Evolutionary conservation across 1,284 basidiomycete species (phyloP).

Genomic region (Sanguinoderma infundibulare): DNA sequence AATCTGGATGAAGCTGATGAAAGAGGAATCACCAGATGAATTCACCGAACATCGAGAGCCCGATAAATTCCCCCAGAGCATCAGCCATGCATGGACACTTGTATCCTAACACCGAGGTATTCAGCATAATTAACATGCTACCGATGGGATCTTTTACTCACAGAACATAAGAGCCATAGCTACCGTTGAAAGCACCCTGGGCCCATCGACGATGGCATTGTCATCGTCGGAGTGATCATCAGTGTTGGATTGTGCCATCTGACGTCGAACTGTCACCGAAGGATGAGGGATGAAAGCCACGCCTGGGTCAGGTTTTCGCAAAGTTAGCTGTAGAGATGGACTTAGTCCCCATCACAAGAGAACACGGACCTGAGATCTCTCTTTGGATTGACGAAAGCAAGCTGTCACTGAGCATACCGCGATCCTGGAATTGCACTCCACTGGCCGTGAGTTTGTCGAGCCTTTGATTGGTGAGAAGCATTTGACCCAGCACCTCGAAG

Average conservation of each 20-base stretch:
- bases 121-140: not conserved
- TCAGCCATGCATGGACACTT: not conserved
- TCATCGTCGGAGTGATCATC: not conserved
- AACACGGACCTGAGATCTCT: not conserved
- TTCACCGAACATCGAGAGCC: not conserved
- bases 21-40: not conserved
- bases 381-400: not conserved
- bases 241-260: not conserved
- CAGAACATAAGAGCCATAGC: not conserved
- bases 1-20: not conserved
- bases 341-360: too few species aligned
- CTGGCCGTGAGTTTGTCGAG: conserved; percentile 16
- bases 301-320: too few species aligned
- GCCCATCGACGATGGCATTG: not conserved
- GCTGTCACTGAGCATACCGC: conserved; percentile 11
- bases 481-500: conserved; percentile 20
- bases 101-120: not conserved
- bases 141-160: not conserved
- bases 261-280: not conserved
- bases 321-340: too few species aligned
- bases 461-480: conserved; percentile 22
- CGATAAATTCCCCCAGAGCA: not conserved
- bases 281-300: not conserved
- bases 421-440: conserved; percentile 2
- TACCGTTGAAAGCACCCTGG: not conserved